Conservation (phyloP, 2,329 filamentous ascomycete species). For the Microdochium paspali region DNA sequence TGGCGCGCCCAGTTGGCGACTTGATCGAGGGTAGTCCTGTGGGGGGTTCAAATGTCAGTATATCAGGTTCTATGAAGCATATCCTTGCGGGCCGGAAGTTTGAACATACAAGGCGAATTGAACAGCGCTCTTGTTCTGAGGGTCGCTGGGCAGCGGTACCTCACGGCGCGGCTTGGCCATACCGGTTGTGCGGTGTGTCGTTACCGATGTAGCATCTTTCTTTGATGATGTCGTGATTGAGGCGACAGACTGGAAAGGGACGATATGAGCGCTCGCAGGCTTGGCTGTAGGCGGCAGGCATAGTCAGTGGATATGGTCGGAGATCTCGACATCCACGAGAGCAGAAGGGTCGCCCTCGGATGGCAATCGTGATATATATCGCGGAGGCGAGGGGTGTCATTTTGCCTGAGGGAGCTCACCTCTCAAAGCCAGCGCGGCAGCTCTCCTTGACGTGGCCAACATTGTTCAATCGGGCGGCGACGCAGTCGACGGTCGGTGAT, state of each 20-base stretch:
- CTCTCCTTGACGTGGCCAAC: conserved; percentile 30
- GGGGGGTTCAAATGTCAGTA: conserved; percentile 3
- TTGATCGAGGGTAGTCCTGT: conserved; percentile 67
- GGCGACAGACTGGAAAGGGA: conserved; percentile 53
- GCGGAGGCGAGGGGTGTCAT: neutral
- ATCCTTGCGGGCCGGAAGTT: neutral
- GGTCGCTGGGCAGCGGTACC: conserved; percentile 69
- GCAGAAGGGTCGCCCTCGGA: too few relatives aligned
- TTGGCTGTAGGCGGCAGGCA: conserved; percentile 39
- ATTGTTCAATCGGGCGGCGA: conserved; percentile 12
- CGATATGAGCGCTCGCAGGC: conserved; percentile 52
- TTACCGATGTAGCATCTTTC: conserved; percentile 49
- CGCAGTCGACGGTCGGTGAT: neutral
- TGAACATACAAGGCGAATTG: conserved; percentile 76
- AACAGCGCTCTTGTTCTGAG: conserved; percentile 67
- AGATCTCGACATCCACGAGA: too few relatives aligned
- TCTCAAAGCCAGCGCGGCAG: conserved; percentile 30
- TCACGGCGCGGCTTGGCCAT: conserved; percentile 53
- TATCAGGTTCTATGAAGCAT: conserved; percentile 3
- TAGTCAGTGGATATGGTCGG: conserved; percentile 14
- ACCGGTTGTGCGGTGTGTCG: conserved; percentile 45
- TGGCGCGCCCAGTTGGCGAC: conserved; percentile 79
- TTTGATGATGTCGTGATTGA: conserved; percentile 57
- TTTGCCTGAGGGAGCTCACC: conserved; percentile 17
- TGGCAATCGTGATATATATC: neutral